Evolutionary conservation across 1,139 yeast species (phyloP), one percentile per base, ranked within the genome.

Genomic region (Zygosaccharomyces sapae): DNA sequence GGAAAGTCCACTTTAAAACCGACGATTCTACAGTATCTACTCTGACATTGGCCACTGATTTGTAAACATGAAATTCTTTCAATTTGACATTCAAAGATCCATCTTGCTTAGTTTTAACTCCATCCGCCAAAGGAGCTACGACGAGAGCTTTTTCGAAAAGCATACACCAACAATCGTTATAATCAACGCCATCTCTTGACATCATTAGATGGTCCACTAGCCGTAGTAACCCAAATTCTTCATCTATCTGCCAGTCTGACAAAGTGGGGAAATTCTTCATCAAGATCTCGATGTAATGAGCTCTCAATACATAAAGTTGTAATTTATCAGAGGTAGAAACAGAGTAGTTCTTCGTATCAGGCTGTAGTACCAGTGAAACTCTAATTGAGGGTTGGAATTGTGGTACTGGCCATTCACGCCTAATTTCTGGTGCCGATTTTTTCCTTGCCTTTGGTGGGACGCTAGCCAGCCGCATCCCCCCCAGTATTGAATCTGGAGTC

Each of bases 201-300:
- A 61, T 51, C 45, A 53, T 43, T 20, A 65, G 54, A 13, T 44
- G 48, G 43, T 65, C 68, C 1, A 63, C 61, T 22, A 63, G 35
- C 33, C 68, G 46, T 33, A 65, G 44, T 20, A 61, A 46, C 1
- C 69, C 69, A 46, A 52, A 63, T 22, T 49, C 44, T 8, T 57
- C 54, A 45, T 65, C 67, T 18, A 62, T 34, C 35, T 56, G 45
- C 57, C 61, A 57, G 38, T 51, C 55, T 1, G 41, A 24, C 16
- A 60, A 29, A 8, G 46, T 37, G 5, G 51, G 45, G 44, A 56
- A 59, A 29, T 50, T 55, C 19, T 44, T 51, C 12, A 57, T 36
- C 13, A 65, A 45, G 2, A 53, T 33, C 19, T 62, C 62, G 12
- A 58, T 53, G 39, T 59, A 61, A 45, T 49, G 57, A 3, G 64